Conservation (phyloP, 1,284 basidiomycete species). For the Irpex lacteus region DNA sequence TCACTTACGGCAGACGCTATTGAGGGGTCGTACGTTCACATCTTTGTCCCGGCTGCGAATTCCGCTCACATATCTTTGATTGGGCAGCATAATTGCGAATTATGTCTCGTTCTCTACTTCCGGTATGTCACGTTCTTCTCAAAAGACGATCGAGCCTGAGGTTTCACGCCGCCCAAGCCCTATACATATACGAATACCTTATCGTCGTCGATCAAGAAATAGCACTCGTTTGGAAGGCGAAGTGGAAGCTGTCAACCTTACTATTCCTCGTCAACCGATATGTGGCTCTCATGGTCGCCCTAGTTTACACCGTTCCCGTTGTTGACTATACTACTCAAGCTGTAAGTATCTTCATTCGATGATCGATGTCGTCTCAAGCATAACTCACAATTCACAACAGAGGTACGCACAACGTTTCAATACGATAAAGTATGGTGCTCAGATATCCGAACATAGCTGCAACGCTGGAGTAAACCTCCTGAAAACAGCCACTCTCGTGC, state of each 20-base stretch:
- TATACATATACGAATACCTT: slow-evolving; percentile 8
- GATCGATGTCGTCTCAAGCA: background rate
- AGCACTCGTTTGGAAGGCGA: slow-evolving; percentile 2
- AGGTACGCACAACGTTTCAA: background rate
- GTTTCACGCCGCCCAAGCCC: slow-evolving; percentile 1
- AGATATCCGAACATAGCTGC: background rate
- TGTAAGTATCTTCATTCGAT: background rate
- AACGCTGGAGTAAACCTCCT: background rate
- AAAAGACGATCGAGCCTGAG: background rate
- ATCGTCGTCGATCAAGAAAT: slow-evolving; percentile 8
- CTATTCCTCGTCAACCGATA: slow-evolving; percentile 11
- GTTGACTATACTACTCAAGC: background rate
- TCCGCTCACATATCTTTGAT: background rate
- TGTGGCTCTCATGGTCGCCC: background rate
- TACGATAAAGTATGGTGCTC: background rate
- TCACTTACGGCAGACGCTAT: background rate
- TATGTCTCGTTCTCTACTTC: background rate
- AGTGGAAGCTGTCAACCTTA: slow-evolving; percentile 1
- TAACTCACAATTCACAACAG: background rate
- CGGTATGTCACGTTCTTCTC: background rate
- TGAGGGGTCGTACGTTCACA: background rate
- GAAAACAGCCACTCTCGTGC: background rate
- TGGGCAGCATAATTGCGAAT: background rate
- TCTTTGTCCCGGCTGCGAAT: no score
- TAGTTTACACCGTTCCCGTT: background rate